phyloP scores from a whole-genome alignment of 2,329 filamentous ascomycete genomes.

The Nannizzia gypsea region DNA sequence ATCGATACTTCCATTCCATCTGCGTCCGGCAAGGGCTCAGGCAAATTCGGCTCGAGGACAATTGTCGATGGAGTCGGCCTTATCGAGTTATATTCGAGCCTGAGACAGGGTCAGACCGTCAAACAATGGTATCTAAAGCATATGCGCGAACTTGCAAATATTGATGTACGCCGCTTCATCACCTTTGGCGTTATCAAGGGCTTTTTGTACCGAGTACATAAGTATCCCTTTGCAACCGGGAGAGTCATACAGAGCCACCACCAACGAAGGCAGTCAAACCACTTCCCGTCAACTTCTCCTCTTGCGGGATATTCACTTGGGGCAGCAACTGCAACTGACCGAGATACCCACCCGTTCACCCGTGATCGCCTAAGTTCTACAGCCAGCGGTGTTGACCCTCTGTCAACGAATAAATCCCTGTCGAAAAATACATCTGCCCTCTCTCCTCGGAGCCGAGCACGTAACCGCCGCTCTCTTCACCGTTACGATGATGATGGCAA shows the following conservation, averaged over 20 bases:
- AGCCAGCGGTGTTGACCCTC: conserved; percentile 7
- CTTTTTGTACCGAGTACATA: conserved; percentile 83
- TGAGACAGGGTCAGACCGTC: conserved; percentile 71
- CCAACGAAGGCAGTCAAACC: conserved; percentile 12
- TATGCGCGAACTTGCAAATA: conserved; percentile 56
- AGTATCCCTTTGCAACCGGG: conserved; percentile 56
- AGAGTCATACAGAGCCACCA: conserved; percentile 22
- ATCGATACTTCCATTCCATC: conserved; percentile 21
- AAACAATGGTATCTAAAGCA: conserved; percentile 77
- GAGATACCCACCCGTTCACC: conserved; percentile 3
- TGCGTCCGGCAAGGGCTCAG: conserved; percentile 10
- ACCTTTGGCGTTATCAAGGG: conserved; percentile 96
- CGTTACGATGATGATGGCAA: background rate
- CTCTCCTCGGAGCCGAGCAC: background rate
- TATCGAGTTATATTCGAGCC: conserved; percentile 72
- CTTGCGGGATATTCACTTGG: conserved; percentile 3
- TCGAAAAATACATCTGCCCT: background rate
- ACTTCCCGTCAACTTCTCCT: conserved; percentile 3
- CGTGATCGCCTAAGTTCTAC: conserved; percentile 8
- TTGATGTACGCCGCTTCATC: conserved; percentile 83
- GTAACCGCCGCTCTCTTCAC: background rate
- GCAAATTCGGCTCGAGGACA: background rate
- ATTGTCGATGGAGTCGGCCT: conserved; percentile 41
- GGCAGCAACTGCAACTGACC: conserved; percentile 7
- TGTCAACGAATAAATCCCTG: background rate